A percentile compares a stretch with the other conserved stretches of the same genome.
phyloP scores from a whole-genome alignment of 176 grass and related monocot genomes.

The Zea luxurians region DNA sequence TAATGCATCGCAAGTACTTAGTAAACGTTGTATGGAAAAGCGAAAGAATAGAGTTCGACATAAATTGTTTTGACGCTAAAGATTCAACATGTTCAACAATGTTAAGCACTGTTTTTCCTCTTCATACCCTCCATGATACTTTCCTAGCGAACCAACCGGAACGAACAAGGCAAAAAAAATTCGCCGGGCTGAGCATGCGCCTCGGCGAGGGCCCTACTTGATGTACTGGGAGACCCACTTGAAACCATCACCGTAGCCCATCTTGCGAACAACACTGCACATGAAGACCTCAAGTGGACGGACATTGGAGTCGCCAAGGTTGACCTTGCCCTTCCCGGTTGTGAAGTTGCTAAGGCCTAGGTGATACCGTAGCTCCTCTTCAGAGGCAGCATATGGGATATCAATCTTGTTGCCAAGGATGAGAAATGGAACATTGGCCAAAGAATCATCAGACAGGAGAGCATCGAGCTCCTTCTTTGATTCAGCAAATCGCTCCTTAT shows the following conservation, averaged over 20 bases:
- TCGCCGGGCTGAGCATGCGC: conserved; percentile 30
- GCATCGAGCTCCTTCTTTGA: conserved; percentile 80
- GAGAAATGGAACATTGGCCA: conserved; percentile 68
- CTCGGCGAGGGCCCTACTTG: conserved; percentile 46
- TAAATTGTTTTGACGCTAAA: conserved; percentile 38
- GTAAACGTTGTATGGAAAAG: conserved; percentile 49
- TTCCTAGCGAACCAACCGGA: conserved; percentile 39
- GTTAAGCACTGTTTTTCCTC: conserved; percentile 42
- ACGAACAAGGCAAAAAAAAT: conserved; percentile 45
- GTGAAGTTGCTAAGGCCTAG: conserved; percentile 81
- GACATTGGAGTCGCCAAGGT: conserved; percentile 57
- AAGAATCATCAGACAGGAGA: conserved; percentile 62
- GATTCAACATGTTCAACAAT: conserved; percentile 39
- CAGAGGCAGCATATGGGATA: conserved; percentile 62
- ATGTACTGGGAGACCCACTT: conserved; percentile 91
- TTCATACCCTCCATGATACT: conserved; percentile 39
- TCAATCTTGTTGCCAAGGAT: conserved; percentile 88
- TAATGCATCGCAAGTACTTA: conserved; percentile 43
- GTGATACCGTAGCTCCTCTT: conserved; percentile 75
- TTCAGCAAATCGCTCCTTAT: conserved; percentile 81
- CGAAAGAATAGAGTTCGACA: conserved; percentile 42
- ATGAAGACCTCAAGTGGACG: conserved; percentile 87
- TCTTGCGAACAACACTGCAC: conserved; percentile 87
- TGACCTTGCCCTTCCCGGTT: conserved; percentile 74
- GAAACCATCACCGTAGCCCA: conserved; percentile 83